Base-by-base conservation (phyloP, 208 protist species). In the Crithidia sp. region DNA sequence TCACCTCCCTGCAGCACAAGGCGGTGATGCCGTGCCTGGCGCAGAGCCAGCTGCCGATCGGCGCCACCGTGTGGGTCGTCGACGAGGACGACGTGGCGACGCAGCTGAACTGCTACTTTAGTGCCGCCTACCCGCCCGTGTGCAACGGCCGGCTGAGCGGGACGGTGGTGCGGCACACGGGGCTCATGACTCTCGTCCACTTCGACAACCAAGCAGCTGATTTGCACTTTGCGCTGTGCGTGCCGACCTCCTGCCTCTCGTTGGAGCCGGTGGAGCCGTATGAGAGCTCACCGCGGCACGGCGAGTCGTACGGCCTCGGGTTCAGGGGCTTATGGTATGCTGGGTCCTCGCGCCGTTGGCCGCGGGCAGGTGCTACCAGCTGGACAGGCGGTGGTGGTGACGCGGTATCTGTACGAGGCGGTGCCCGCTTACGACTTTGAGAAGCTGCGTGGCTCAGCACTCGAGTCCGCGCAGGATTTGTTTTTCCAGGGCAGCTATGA, bases 61-160 rank as follows among this genome's bases (percentile, higher is more conserved):
- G 89, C 0, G 73, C 66, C 37, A 71, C 36, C 47, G 91, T 96
- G 45, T 96, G 91, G 91, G 84, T 93, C 19, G 83, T 83, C 2
- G 91, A 96, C 77, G 89, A 93, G 76, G 87, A 94, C 12, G 89
- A 94, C 65, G 89, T 94, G n/a, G 74, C 85, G 47, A 89, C 81
- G 36, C 74, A 91, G 47, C 68, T 96, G n/a, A 64, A 75, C 12
- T 85, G 74, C 43, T 57, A 90, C 67, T 96, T 84, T 77, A 81
- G 83, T 53, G 68, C 78, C 7, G 70, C 75, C n/a, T 91, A 92
- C 58, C 71, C 81, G 39, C 61, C 70, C 2, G 85, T 96, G 2
- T 96, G 91, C 79, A 96, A 93, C 65, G 89, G 91, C 10, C 77
- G 81, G n/a, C 60, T 82, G 39, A 52, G 56, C 49, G 91, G 91